These are phyloP conservation scores for Fusarium verrucosum DNA, from an alignment of 2,329 filamentous ascomycete genomes.

Conservation along the genomic window DNA sequence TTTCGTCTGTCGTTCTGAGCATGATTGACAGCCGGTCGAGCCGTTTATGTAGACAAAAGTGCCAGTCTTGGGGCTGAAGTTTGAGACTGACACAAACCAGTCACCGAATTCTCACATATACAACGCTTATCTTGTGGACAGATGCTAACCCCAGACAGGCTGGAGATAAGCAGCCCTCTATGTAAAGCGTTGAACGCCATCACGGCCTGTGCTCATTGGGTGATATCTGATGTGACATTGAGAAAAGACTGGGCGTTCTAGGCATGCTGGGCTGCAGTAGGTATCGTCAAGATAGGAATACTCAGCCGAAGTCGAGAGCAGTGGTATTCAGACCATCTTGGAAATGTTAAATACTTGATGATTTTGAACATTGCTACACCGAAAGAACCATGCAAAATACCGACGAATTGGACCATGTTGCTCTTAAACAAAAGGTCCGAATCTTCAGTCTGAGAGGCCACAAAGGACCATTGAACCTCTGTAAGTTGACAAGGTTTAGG, in stretches of 20 bases:
- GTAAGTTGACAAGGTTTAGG: constrained; percentile 19
- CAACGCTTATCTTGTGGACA: constrained; percentile 29
- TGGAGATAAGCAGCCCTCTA: constrained; percentile 41
- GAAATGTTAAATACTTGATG: background rate
- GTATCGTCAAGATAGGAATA: background rate
- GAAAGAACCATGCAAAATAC: constrained; percentile 14
- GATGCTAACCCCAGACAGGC: constrained; percentile 41
- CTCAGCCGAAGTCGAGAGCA: background rate
- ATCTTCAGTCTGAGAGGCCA: constrained; percentile 23
- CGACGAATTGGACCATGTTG: background rate
- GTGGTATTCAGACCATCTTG: background rate
- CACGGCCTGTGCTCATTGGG: constrained; percentile 29
- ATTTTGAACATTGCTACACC: background rate
- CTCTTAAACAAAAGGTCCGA: constrained; percentile 42
- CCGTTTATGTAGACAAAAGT: constrained; percentile 37
- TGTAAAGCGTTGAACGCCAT: constrained; percentile 33
- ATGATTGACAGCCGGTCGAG: constrained; percentile 15
- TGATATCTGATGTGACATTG: constrained; percentile 21
- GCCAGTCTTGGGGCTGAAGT: constrained; percentile 14
- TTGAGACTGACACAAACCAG: constrained; percentile 10
- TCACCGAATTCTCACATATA: constrained; percentile 10
- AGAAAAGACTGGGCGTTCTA: background rate
- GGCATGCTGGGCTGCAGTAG: background rate
- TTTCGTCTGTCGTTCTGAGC: constrained; percentile 11
- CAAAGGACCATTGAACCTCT: constrained; percentile 22